Conservation (phyloP, 169 alveolate species). For the Plasmodium berghei region DNA sequence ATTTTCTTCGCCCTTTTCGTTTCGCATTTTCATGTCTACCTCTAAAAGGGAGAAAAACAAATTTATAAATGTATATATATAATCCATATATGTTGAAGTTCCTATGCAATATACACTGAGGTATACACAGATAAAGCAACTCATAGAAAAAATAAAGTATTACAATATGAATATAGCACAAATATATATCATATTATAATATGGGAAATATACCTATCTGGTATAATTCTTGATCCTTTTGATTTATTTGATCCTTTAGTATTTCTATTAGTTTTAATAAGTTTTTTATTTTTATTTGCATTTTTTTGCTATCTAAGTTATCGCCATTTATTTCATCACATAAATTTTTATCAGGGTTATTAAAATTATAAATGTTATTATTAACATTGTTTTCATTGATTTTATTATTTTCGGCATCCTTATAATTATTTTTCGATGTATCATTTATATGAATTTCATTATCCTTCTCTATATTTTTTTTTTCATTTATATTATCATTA, state of each 20-base stretch:
- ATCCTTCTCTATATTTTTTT: neutral
- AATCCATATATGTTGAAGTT: neutral
- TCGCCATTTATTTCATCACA: slow-evolving; percentile 31
- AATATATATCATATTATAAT: neutral
- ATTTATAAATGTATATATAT: neutral
- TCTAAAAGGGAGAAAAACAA: slow-evolving; percentile 14
- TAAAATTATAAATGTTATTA: neutral
- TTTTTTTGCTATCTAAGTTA: slow-evolving; percentile 22
- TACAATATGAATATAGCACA: neutral
- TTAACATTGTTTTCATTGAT: neutral
- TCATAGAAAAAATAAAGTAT: neutral
- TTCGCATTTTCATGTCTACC: slow-evolving; percentile 27
- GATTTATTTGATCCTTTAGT: slow-evolving; percentile 54
- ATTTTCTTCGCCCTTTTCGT: slow-evolving; percentile 25
- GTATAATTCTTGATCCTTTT: slow-evolving; percentile 66
- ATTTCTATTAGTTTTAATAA: slow-evolving; percentile 33
- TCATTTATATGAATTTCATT: slow-evolving; percentile 9
- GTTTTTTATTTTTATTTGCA: slow-evolving; percentile 45
- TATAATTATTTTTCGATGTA: slow-evolving; percentile 9
- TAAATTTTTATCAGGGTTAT: neutral
- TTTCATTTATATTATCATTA: neutral
- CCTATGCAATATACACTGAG: neutral
- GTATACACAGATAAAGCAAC: neutral
- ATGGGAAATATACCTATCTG: slow-evolving; percentile 21
- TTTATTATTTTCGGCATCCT: slow-evolving; percentile 2